These are phyloP conservation scores for Tieghemostelium lacteum DNA, from an alignment of 78 protist species.

Conservation along the genomic window DNA sequence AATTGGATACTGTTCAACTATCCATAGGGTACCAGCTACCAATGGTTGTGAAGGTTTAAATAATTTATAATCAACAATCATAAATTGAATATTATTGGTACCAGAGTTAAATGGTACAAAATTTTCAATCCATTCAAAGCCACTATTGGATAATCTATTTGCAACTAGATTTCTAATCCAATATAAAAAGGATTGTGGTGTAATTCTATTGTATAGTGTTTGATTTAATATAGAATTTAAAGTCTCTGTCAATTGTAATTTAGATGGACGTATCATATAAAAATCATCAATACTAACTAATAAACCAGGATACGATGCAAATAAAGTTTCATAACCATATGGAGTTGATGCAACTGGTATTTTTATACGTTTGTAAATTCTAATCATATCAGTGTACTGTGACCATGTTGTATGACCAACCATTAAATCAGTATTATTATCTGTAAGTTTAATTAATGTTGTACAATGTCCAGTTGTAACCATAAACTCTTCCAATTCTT, in stretches of 20 bases:
- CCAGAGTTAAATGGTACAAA: conserved; percentile 29
- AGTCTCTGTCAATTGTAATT: conserved; percentile 41
- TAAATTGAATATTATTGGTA: conserved; percentile 52
- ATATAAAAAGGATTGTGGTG: conserved; percentile 21
- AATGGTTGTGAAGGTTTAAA: conserved; percentile 23
- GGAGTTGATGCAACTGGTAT: conserved; percentile 65
- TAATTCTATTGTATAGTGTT: conserved; percentile 20
- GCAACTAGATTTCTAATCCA: conserved; percentile 58
- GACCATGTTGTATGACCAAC: conserved; percentile 48
- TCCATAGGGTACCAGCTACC: conserved; percentile 18
- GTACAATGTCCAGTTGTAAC: conserved; percentile 60
- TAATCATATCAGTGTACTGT: conserved; percentile 26
- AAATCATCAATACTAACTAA: conserved; percentile 51
- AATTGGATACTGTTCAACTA: conserved; percentile 54
- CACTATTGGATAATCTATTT: conserved; percentile 23
- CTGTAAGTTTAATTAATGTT: conserved; percentile 16
- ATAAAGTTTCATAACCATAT: conserved; percentile 53
- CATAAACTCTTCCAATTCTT: conserved; percentile 30
- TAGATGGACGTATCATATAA: conserved; percentile 51
- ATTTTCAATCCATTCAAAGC: conserved; percentile 23
- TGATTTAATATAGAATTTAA: conserved; percentile 42
- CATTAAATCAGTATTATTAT: conserved; percentile 1
- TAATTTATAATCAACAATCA: conserved; percentile 34
- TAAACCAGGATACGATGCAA: conserved; percentile 47
- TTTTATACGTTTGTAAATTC: conserved; percentile 26